Evolutionary conservation across 345 rosid species (phyloP).

Genomic region (Hirschfeldia incana): DNA sequence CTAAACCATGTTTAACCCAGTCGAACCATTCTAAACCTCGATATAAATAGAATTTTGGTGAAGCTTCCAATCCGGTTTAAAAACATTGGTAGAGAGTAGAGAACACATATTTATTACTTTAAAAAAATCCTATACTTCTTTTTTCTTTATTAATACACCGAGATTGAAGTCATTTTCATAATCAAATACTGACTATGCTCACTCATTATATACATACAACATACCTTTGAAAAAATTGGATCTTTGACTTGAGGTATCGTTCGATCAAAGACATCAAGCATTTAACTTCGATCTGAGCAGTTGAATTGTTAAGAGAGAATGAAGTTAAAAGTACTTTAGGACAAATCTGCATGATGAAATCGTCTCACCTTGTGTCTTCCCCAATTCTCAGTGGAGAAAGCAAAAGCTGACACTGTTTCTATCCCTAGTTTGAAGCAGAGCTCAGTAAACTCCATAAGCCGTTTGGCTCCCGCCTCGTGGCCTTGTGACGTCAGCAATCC

Average conservation of each 20-base stretch:
- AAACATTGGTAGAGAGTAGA: no score
- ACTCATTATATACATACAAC: slow-evolving; percentile 40
- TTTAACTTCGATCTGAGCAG: slow-evolving; percentile 55
- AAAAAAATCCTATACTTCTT: not conserved
- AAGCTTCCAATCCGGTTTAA: no score
- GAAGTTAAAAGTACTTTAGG: not conserved
- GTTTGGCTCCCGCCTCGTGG: slow-evolving; percentile 60
- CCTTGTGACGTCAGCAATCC: slow-evolving; percentile 55
- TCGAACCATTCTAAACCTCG: no score
- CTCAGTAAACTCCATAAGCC: slow-evolving; percentile 47
- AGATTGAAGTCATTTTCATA: not conserved
- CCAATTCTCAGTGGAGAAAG: slow-evolving; percentile 78
- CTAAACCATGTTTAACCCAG: no score
- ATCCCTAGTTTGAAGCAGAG: slow-evolving; percentile 55
- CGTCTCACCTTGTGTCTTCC: slow-evolving; percentile 54
- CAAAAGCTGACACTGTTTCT: slow-evolving; percentile 68
- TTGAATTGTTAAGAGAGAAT: not conserved
- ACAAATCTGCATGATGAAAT: not conserved
- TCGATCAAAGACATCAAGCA: slow-evolving; percentile 61
- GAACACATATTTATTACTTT: not conserved
- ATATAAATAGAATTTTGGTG: no score
- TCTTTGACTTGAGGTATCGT: slow-evolving; percentile 40
- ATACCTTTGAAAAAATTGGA: slow-evolving; percentile 47
- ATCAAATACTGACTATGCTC: not conserved
- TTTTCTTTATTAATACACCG: not conserved